Evolutionary conservation across 1,284 basidiomycete genomes (phyloP).

Genomic region (Naganishia sp.): DNA sequence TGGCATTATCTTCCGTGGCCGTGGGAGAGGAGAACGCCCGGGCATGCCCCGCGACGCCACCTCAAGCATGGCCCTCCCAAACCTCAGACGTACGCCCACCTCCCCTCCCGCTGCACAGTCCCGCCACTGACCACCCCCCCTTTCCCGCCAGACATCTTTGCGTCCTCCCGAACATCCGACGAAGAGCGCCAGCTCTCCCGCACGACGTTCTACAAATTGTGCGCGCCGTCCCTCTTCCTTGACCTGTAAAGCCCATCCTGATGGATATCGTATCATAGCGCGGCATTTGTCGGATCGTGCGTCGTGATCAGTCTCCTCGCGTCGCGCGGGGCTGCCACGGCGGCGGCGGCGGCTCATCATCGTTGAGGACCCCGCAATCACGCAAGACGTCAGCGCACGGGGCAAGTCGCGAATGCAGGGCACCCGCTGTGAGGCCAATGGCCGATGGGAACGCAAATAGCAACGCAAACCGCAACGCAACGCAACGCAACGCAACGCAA

Average conservation of each 20-base stretch:
- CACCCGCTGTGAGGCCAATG: too few relatives aligned
- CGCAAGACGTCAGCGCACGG: too few relatives aligned
- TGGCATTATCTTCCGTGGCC: too few relatives aligned
- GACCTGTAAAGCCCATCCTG: background rate
- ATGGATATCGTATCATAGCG: slow-evolving; percentile 18
- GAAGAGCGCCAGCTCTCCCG: slow-evolving; percentile 52
- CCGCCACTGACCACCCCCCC: background rate
- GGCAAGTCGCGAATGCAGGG: too few relatives aligned
- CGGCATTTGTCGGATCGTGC: slow-evolving; percentile 52
- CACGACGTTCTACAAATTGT: slow-evolving; percentile 55
- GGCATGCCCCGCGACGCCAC: background rate
- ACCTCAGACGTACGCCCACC: slow-evolving; percentile 45
- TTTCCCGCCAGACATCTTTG: slow-evolving; percentile 49
- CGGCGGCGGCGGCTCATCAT: slow-evolving; percentile 2
- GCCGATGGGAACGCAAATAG: too few relatives aligned
- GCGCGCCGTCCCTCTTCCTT: slow-evolving; percentile 30
- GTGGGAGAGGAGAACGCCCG: too few relatives aligned
- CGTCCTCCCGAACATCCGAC: slow-evolving; percentile 53
- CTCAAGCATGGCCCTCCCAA: slow-evolving; percentile 42
- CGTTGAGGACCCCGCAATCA: background rate
- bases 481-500: too few relatives aligned
- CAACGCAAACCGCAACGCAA: too few relatives aligned
- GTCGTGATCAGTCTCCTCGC: slow-evolving; percentile 52
- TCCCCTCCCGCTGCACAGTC: background rate
- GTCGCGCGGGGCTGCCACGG: slow-evolving; percentile 36